Base-by-base conservation (phyloP, 176 grass and related monocot genomes). In the Elaeis guineensis region DNA sequence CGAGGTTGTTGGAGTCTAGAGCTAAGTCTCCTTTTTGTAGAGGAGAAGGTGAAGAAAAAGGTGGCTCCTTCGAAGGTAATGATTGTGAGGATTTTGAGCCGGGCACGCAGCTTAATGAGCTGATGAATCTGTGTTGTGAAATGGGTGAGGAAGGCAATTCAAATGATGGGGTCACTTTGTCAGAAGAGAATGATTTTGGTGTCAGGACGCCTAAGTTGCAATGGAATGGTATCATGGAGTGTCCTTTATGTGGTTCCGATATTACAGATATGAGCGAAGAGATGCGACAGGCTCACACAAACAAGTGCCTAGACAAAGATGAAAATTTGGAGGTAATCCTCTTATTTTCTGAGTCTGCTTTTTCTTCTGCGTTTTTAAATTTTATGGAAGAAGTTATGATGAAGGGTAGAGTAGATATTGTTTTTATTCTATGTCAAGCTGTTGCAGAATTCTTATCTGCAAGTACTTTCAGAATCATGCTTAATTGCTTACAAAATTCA, bases 161-260 rank as follows among this genome's bases (percentile, higher is more conserved):
- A 57, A 68, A 75, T 52, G 57, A 44, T 28, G 32, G 49, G 35
- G 19, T n/a, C 28, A 53, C 69, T 44, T 7, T 20, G 9, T 17
- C 20, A 51, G 25, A 78, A 59, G 59, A 21, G 19, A 76, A 58
- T 18, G 62, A 50, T 28, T 20, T 69, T 24, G 54, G 69, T 51
- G 50, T 54, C 16, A 61, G 48, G 53, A 55, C 22, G 17, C 65
- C 49, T 15, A 21, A 62, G 24, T 67, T 53, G 16, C 64, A 79
- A 39, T 58, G n/a, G 51, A 51, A 18, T 56, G 6, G 50, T 74
- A 62, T 60, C 58, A 71, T 90, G 19, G 73, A 83, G 16, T 97
- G 92, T 66, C 92, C 92, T 70, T 50, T 97, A 55, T 97, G 92
- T 66, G 87, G 76, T 63, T 73, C 23, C 21, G 75, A 97, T 75